These are phyloP conservation scores for Candida sanyiensis DNA, from an alignment of 805 yeast species.

Conservation along the genomic window DNA sequence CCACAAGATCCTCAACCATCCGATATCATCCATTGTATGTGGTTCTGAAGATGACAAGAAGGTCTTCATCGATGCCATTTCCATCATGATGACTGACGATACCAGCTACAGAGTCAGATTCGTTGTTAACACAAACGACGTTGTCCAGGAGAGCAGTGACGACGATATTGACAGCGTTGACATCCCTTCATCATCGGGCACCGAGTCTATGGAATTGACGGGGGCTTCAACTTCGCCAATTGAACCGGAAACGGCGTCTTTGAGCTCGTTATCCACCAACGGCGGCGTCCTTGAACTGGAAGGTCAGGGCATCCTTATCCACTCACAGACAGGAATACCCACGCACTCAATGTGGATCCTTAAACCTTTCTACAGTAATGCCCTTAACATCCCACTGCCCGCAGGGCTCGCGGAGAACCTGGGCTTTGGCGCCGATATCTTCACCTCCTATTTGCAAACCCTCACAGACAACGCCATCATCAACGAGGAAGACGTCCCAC, in stretches of 20 bases:
- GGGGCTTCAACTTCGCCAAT: neutral
- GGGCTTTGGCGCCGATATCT: constrained; percentile 86
- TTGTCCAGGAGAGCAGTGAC: constrained; percentile 19
- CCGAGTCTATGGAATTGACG: constrained; percentile 7
- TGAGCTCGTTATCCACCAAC: constrained; percentile 42
- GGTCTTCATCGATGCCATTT: constrained; percentile 65
- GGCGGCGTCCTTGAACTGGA: constrained; percentile 70
- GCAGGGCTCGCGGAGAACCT: constrained; percentile 60
- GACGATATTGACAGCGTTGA: constrained; percentile 15
- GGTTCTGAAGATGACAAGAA: constrained; percentile 59
- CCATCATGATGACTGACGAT: constrained; percentile 67
- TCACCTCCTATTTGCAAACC: constrained; percentile 64
- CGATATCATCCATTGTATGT: constrained; percentile 56
- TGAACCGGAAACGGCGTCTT: constrained; percentile 8
- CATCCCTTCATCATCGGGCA: too few species aligned
- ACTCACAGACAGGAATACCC: constrained; percentile 54
- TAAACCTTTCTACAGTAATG: constrained; percentile 66
- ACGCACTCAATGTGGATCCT: constrained; percentile 91
- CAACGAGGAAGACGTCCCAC: constrained; percentile 61
- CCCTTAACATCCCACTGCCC: constrained; percentile 64
- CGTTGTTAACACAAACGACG: constrained; percentile 39
- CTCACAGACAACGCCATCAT: constrained; percentile 59
- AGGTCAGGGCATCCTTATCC: constrained; percentile 88
- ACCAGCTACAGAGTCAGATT: constrained; percentile 75
- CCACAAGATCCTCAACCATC: constrained; percentile 46